Percentiles rank a stretch among this genome's conserved stretches.
phyloP scores from a whole-genome alignment of 164 flowering plant genomes.

The Liriodendron chinense region DNA sequence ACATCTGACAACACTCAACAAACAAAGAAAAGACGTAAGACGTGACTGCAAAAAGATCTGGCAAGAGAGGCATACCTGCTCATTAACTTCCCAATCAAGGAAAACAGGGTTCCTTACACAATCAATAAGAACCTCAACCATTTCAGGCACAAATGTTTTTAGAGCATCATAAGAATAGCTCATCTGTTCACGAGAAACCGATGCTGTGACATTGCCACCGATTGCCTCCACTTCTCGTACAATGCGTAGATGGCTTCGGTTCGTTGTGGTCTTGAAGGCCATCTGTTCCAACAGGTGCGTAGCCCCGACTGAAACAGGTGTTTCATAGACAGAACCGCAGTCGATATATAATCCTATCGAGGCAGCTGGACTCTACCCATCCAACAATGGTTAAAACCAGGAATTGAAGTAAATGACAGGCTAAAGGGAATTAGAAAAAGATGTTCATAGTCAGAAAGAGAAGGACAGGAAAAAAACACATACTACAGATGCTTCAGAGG shows the following conservation, averaged over 20 bases:
- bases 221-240: conserved; percentile 82
- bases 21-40: conserved; percentile 2
- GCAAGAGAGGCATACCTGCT: conserved; percentile 48
- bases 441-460: neutral
- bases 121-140: conserved; percentile 84
- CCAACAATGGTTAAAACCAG: neutral
- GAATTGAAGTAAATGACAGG: neutral
- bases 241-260: conserved; percentile 66
- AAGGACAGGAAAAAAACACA: conserved; percentile 1
- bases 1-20: neutral
- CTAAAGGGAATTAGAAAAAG: neutral
- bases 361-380: conserved; percentile 52
- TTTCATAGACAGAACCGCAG: conserved; percentile 72
- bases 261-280: conserved; percentile 76
- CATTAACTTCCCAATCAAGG: conserved; percentile 82
- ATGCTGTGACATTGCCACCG: conserved; percentile 61
- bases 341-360: conserved; percentile 65
- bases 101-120: conserved; percentile 81
- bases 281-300: conserved; percentile 68
- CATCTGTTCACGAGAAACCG: conserved; percentile 48
- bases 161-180: conserved; percentile 73
- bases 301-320: conserved; percentile 45
- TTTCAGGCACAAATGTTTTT: conserved; percentile 74
- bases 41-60: conserved; percentile 29
- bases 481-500: conserved; percentile 79